Evolutionary conservation across 495 filamentous ascomycete species (phyloP), one percentile per base, ranked within the genome.

Genomic region (Neurospora discreta): DNA sequence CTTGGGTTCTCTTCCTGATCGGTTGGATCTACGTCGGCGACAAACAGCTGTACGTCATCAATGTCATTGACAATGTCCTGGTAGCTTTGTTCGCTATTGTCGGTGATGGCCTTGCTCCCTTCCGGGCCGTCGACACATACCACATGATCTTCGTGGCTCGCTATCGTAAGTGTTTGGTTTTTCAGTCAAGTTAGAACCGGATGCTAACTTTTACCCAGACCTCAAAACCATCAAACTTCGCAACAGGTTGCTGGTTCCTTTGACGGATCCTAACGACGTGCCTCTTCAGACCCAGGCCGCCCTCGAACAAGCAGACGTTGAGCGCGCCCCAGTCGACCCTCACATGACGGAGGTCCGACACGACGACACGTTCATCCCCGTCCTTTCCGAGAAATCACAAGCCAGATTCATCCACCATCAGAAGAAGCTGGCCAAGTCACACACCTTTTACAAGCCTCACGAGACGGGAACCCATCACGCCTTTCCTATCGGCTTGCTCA

Each of bases 361-460:
- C 42, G 86, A 89, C 71, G 87, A 77, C 39, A 65, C 83, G 71
- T 85, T 85, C 46, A 60, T 77, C 69, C 78, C 77, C 1, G 90
- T 94, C 1, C 83, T 95, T 5, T 85, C 82, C 20, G 85, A 85
- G 15, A 79, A 83, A 42, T 88, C 93, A 76, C 89, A 93, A 75
- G 80, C 80, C 39, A 84, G 83, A 41, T 83, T 95, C 15, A 83
- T 87, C 42, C 88, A 93, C 74, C 91, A 95, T 76, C 90, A 93
- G 74, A 84, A 81, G 40, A 93, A 93, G 75, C 90, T 93, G 73
- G 83, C 89, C 74, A 91, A 88, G 69, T 90, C 89, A 0, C 92
- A 95, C 76, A 92, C 90, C 2, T 95, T 93, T 80, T 95, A 93
- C 83, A 92, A 92, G 77, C 92, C 92, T 1, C 91, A 95, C 80